Percentiles rank a stretch among this genome's conserved stretches.
Evolutionary conservation across 306 rosid species (phyloP).

Genomic region (Arachis hypogaea): DNA sequence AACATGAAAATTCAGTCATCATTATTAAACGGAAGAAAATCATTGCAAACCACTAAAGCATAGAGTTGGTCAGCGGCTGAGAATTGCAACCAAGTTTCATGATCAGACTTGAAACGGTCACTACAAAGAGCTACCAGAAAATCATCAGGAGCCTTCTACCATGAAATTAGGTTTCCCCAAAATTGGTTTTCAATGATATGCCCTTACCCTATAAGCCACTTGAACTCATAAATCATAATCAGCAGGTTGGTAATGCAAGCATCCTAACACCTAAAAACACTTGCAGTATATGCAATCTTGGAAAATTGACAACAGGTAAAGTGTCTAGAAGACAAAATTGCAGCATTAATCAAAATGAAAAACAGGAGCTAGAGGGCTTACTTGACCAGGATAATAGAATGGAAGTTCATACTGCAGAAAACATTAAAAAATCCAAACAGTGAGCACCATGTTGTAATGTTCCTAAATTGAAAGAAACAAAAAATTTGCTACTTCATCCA

Average conservation of each 20-base stretch:
- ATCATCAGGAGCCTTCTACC: constrained; percentile 1
- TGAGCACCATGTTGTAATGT: constrained; percentile 36
- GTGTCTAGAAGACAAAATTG: constrained; percentile 25
- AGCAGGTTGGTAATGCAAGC: not conserved
- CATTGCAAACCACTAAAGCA: not conserved
- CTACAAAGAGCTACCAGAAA: constrained; percentile 1
- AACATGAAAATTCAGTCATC: constrained; percentile 21
- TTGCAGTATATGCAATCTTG: not conserved
- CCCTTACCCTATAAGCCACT: constrained; percentile 6
- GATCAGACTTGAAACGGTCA: constrained; percentile 15
- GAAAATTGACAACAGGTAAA: constrained; percentile 19
- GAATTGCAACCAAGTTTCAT: constrained; percentile 11
- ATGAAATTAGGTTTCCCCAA: constrained; percentile 29
- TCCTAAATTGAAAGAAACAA: constrained; percentile 21
- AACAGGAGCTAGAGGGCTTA: constrained; percentile 49
- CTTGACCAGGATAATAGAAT: constrained; percentile 96
- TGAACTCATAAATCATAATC: not conserved
- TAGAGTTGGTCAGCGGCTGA: not conserved
- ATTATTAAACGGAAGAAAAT: not conserved
- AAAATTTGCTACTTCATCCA: not conserved
- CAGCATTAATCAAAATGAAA: constrained; percentile 20
- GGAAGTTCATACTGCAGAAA: constrained; percentile 96
- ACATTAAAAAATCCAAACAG: constrained; percentile 10
- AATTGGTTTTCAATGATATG: constrained; percentile 7
- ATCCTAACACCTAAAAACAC: not conserved